phyloP scores from a whole-genome alignment of 2,329 filamentous ascomycete species.

The Colletotrichum falcatum region DNA sequence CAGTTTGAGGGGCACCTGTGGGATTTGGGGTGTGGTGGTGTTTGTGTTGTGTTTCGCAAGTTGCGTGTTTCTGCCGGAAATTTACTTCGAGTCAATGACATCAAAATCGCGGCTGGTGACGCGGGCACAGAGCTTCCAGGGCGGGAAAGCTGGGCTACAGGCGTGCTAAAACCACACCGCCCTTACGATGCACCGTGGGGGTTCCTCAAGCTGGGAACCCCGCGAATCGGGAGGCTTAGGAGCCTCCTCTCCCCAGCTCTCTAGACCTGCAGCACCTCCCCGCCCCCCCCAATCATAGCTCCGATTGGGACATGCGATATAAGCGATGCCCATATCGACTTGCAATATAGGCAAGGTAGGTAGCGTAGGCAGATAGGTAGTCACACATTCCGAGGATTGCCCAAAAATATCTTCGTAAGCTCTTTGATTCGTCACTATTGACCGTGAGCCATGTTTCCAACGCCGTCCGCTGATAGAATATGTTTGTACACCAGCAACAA shows the following conservation, averaged over 20 bases:
- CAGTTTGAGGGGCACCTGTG: too few relatives aligned
- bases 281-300: background rate
- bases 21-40: background rate
- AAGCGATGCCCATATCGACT: background rate
- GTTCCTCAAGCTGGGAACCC: background rate
- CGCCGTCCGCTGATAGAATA: conserved; percentile 17
- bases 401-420: conserved; percentile 5
- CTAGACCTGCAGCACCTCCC: too few relatives aligned
- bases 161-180: conserved; percentile 5
- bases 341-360: background rate
- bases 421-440: conserved; percentile 22
- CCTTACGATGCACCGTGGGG: background rate
- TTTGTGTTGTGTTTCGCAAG: background rate
- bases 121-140: background rate
- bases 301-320: background rate
- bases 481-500: conserved; percentile 10
- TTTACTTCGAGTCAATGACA: conserved; percentile 8
- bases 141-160: too few relatives aligned
- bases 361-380: too few relatives aligned
- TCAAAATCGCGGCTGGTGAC: background rate
- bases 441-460: conserved; percentile 29
- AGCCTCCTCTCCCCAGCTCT: conserved; percentile 2
- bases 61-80: too few relatives aligned
- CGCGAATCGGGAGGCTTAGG: background rate
- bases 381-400: background rate